Percentiles rank a stretch among this genome's conserved stretches.
Conservation (phyloP, 352 stramenopile genomes). For the Pythium oligandrum region DNA sequence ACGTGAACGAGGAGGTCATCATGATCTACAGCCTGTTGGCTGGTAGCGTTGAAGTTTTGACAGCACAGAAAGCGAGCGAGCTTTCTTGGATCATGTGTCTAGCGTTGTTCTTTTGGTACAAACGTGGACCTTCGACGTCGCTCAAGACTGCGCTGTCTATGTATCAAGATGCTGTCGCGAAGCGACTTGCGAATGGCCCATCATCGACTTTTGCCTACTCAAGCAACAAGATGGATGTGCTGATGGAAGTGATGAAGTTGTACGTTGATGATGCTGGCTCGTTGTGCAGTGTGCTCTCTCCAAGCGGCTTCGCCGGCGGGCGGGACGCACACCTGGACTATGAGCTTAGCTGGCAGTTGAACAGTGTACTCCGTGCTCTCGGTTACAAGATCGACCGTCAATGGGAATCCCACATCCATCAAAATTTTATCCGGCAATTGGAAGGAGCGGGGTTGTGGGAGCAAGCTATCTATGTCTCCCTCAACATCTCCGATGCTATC, state of each 20-base stretch:
- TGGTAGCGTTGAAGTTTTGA: slow-evolving; percentile 26
- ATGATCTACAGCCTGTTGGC: slow-evolving; percentile 35
- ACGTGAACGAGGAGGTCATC: slow-evolving; percentile 25
- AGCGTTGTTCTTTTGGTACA: slow-evolving; percentile 37
- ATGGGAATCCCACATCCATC: slow-evolving; percentile 74
- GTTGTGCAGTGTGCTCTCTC: slow-evolving; percentile 22
- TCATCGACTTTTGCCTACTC: not conserved
- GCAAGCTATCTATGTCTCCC: slow-evolving; percentile 70
- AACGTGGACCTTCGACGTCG: slow-evolving; percentile 21
- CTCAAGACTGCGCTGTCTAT: slow-evolving; percentile 21
- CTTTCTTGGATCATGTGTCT: slow-evolving; percentile 32
- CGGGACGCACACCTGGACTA: slow-evolving; percentile 46
- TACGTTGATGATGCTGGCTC: slow-evolving; percentile 24
- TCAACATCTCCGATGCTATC: slow-evolving; percentile 56
- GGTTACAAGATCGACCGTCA: slow-evolving; percentile 71
- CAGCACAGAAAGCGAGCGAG: slow-evolving; percentile 13
- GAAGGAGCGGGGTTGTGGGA: slow-evolving; percentile 60
- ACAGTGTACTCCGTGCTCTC: slow-evolving; percentile 64
- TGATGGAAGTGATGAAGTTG: slow-evolving; percentile 35
- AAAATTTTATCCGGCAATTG: slow-evolving; percentile 80
- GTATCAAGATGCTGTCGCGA: slow-evolving; percentile 21
- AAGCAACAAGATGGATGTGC: slow-evolving; percentile 16
- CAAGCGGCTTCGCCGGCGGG: slow-evolving; percentile 13
- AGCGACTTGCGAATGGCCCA: slow-evolving; percentile 10
- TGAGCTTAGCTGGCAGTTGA: slow-evolving; percentile 73